Base-by-base conservation (phyloP, 768 basidiomycete genomes). In the Amanita exitialis region DNA sequence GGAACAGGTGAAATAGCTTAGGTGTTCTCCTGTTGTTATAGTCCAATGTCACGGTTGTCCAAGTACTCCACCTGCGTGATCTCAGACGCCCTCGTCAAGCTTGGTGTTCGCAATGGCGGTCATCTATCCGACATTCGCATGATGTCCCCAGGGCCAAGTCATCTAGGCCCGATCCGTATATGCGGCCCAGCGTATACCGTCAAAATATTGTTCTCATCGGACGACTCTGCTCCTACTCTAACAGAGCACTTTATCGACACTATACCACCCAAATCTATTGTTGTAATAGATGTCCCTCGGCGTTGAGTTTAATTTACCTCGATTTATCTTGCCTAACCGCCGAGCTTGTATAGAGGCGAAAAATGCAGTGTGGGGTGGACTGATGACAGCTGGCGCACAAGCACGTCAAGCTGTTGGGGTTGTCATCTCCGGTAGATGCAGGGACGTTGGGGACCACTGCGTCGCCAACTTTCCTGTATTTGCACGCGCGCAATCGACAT, bases 301-400 rank as follows among this genome's bases (percentile, higher is more conserved):
- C 69, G 91, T 93, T 60, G 57, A 59, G 57, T 62, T 16, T 18
- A 38, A 30, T 18, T 13, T 37, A 18, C 18, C 3, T 23, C 42
- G 10, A 28, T 43, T 23, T 13, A 10, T 4, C 18, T 53, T 53
- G 13, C 25, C 32, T 27, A 27, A 49, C 30, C 32, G 36, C 57
- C 45, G 46, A 43, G 45, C 25, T 55, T 51, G 38, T 44, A 56
- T 50, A 84, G 88, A 80, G 50, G 69, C 74, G 23, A 85, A 84
- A 65, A 86, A 82, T 58, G 90, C 90, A 3, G 87, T 91, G 5
- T 95, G 92, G 92, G 91, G 92, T 20, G 91, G 92, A 16, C 78
- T 90, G 44, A 90, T 92, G 90, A 82, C 89, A 9, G 86, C 88
- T 0, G 89, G 89, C 18, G 91, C 91, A 1, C 77, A 80, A 60